Evolutionary conservation across 1,284 basidiomycete genomes (phyloP).

Genomic region (Pseudozyma tsukubaensis): DNA sequence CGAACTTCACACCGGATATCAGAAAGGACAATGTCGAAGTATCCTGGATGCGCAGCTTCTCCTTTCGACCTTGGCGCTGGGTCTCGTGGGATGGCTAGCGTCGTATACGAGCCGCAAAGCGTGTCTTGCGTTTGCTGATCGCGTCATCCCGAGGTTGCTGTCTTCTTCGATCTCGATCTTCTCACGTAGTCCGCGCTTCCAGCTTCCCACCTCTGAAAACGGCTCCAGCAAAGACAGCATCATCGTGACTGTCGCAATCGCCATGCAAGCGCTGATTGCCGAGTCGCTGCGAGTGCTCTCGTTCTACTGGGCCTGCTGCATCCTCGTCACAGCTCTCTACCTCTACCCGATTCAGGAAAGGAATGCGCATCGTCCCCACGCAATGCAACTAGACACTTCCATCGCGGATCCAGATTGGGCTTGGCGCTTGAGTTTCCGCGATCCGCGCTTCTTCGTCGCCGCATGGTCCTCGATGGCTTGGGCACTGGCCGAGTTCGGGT

Average conservation of each 20-base stretch:
- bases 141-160: constrained; percentile 37
- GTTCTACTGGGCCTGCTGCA: constrained; percentile 47
- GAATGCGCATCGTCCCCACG: constrained; percentile 11
- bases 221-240: constrained; percentile 19
- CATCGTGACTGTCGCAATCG: constrained; percentile 36
- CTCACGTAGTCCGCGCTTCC: constrained; percentile 25
- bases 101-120: constrained; percentile 43
- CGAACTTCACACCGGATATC: constrained; percentile 21
- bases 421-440: constrained; percentile 39
- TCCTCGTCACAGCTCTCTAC: constrained; percentile 44
- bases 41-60: constrained; percentile 42
- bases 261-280: constrained; percentile 39
- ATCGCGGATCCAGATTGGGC: constrained; percentile 34
- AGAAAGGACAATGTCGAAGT: constrained; percentile 30
- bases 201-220: constrained; percentile 11
- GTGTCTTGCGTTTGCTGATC: constrained; percentile 38
- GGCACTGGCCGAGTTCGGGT: constrained; percentile 42
- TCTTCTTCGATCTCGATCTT: constrained; percentile 23
- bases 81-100: constrained; percentile 43
- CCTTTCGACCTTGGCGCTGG: constrained; percentile 28
- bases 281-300: constrained; percentile 41
- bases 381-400: neutral
- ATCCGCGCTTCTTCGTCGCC: constrained; percentile 48
- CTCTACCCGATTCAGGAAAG: constrained; percentile 45
- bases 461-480: constrained; percentile 45